A percentile compares a stretch with the other conserved stretches of the same genome.
Evolutionary conservation across 75 land plant genomes (phyloP).

Genomic region (Ceratopteris richardii): DNA sequence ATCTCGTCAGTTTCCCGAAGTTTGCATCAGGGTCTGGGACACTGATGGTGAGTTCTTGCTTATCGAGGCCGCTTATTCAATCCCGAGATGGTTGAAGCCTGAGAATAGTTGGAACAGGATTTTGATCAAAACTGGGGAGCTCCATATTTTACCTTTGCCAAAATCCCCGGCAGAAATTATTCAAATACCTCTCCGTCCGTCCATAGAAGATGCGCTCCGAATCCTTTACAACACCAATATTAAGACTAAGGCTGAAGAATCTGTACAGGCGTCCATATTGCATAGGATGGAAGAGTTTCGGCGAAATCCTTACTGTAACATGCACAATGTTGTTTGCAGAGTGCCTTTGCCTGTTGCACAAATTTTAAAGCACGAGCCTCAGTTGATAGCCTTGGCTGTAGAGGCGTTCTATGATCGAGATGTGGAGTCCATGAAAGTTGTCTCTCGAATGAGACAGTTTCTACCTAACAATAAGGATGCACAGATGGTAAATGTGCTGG

Average conservation of each 20-base stretch:
- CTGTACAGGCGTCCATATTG: constrained; percentile 38
- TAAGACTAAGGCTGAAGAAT: constrained; percentile 42
- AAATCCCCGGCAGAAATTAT: constrained; percentile 13
- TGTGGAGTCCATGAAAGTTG: constrained; percentile 82
- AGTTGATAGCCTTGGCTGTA: constrained; percentile 72
- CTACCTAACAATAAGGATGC: constrained; percentile 20
- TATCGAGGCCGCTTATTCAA: constrained; percentile 82
- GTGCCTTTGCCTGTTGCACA: constrained; percentile 73
- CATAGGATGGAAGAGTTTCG: constrained; percentile 49
- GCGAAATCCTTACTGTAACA: constrained; percentile 42
- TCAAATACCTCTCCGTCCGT: constrained; percentile 16
- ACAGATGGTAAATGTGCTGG: constrained; percentile 65
- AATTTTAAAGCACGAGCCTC: constrained; percentile 81
- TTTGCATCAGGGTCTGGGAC: constrained; percentile 68
- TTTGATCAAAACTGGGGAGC: constrained; percentile 44
- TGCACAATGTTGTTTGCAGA: constrained; percentile 62
- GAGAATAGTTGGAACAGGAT: constrained; percentile 61
- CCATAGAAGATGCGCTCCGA: constrained; percentile 20
- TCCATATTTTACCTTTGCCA: constrained; percentile 47
- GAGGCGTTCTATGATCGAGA: constrained; percentile 91
- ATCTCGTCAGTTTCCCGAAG: constrained; percentile 24
- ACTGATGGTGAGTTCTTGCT: constrained; percentile 93
- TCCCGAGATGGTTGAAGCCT: constrained; percentile 87
- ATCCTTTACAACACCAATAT: constrained; percentile 12
- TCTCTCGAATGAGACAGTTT: constrained; percentile 67